Percentiles rank a stretch among this genome's conserved stretches.
These are phyloP conservation scores for Cinchona pubescens DNA, from an alignment of 257 asterid genomes.

Conservation along the genomic window DNA sequence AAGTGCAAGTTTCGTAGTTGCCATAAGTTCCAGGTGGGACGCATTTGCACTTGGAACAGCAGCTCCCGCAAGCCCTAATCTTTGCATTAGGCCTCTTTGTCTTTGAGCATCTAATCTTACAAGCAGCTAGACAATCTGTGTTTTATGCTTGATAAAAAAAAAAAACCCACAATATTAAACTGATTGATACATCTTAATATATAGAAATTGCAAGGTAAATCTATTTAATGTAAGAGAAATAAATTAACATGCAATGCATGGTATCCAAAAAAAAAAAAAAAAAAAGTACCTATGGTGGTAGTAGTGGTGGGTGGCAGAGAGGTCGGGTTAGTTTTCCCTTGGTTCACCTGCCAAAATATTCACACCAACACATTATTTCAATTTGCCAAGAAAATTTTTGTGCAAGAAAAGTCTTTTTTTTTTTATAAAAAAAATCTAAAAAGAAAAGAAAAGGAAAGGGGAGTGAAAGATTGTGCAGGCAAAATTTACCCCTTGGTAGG, in stretches of 20 bases:
- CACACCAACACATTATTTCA: not conserved
- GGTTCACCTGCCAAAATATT: not conserved
- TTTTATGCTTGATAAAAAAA: not conserved
- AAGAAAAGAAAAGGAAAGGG: too few relatives aligned
- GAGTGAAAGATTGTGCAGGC: not conserved
- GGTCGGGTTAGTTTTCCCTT: constrained; percentile 7
- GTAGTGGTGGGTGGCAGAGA: not conserved
- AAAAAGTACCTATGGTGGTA: not conserved
- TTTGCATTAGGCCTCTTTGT: constrained; percentile 35
- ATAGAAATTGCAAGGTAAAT: not conserved
- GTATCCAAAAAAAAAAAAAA: too few relatives aligned
- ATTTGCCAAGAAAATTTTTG: not conserved
- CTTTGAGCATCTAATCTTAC: constrained; percentile 16
- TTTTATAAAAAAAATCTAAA: not conserved
- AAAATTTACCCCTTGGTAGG: constrained; percentile 3
- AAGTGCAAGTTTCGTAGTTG: constrained; percentile 30
- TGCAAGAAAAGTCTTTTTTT: not conserved
- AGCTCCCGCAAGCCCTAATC: constrained; percentile 41
- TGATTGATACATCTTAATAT: too few relatives aligned
- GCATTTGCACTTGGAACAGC: constrained; percentile 32
- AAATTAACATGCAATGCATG: not conserved
- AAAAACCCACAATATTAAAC: not conserved
- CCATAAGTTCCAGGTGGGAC: constrained; percentile 42
- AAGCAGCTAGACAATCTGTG: constrained; percentile 30
- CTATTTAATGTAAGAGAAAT: not conserved